phyloP scores from a whole-genome alignment of 164 flowering plant species.

The Magnolia kwangsiensis region DNA sequence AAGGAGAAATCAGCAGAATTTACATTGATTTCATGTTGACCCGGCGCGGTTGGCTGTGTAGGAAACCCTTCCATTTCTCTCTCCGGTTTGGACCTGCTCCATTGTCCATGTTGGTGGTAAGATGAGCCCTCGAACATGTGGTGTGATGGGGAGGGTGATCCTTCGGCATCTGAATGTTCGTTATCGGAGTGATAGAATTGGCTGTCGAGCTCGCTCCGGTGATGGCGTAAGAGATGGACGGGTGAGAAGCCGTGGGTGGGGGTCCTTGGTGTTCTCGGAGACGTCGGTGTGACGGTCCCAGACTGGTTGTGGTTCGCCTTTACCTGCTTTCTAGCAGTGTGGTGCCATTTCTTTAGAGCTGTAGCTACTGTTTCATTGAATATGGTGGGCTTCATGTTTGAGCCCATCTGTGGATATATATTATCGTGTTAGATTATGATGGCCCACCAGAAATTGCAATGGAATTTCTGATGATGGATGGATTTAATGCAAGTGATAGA shows the following conservation, averaged over 20 bases:
- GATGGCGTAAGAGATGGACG: slow-evolving; percentile 42
- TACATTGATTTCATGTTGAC: slow-evolving; percentile 29
- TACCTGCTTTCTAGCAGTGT: slow-evolving; percentile 51
- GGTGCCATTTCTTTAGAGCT: slow-evolving; percentile 72
- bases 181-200: slow-evolving; percentile 24
- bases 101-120: slow-evolving; percentile 14
- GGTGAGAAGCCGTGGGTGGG: slow-evolving; percentile 53
- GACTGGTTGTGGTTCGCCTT: slow-evolving; percentile 34
- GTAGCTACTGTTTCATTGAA: slow-evolving; percentile 65
- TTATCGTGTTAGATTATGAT: not conserved
- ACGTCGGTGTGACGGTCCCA: slow-evolving; percentile 33
- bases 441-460: not conserved
- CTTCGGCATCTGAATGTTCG: slow-evolving; percentile 37
- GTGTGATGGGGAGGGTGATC: slow-evolving; percentile 32
- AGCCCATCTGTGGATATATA: slow-evolving; percentile 60
- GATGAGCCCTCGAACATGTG: slow-evolving; percentile 27
- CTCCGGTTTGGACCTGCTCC: slow-evolving; percentile 8
- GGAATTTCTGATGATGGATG: not conserved
- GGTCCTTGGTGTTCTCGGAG: slow-evolving; percentile 43
- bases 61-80: slow-evolving; percentile 14
- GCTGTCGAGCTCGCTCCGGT: slow-evolving; percentile 39
- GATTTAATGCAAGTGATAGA: no score
- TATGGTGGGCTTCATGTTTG: slow-evolving; percentile 70
- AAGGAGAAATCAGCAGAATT: slow-evolving; percentile 21
- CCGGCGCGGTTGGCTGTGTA: not conserved